Evolutionary conservation across 495 filamentous ascomycete species (phyloP).

Genomic region (Jackrogersella multiformis): DNA sequence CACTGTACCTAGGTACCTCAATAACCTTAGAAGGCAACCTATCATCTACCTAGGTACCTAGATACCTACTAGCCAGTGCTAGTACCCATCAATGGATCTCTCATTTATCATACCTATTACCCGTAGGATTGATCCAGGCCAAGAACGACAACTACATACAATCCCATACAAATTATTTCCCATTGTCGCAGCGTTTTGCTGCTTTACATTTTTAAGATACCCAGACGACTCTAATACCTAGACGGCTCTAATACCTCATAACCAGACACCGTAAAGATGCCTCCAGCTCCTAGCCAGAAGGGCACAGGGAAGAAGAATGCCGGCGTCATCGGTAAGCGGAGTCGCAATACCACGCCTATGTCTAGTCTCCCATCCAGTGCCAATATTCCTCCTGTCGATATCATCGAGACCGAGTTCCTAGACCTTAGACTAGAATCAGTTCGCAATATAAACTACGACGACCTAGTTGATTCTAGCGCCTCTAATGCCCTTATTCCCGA

Average conservation of each 20-base stretch:
- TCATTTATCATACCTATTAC: too few relatives aligned
- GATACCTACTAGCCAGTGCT: too few relatives aligned
- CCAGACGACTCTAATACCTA: constrained; percentile 70
- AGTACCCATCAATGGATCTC: too few relatives aligned
- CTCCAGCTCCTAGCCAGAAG: constrained; percentile 67
- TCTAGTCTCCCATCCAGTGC: constrained; percentile 64
- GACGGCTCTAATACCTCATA: constrained; percentile 59
- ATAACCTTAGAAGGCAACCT: neutral
- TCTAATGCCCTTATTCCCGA: constrained; percentile 74
- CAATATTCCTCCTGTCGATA: constrained; percentile 61
- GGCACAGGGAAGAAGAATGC: constrained; percentile 78
- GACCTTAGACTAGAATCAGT: constrained; percentile 63
- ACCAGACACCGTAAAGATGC: constrained; percentile 62
- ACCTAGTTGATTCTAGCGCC: constrained; percentile 72
- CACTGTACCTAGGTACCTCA: neutral
- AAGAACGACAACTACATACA: too few relatives aligned
- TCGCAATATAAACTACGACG: constrained; percentile 71
- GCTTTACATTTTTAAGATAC: neutral
- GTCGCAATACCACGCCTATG: constrained; percentile 85
- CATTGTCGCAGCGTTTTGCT: neutral
- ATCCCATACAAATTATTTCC: constrained; percentile 2
- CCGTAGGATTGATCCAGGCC: too few relatives aligned
- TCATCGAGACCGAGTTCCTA: constrained; percentile 70
- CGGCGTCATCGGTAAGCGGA: constrained; percentile 76
- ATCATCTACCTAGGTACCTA: too few relatives aligned